A percentile compares a stretch with the other conserved stretches of the same genome.
Evolutionary conservation across 441 rosid genomes (phyloP).

Genomic region (Viola pubescens): DNA sequence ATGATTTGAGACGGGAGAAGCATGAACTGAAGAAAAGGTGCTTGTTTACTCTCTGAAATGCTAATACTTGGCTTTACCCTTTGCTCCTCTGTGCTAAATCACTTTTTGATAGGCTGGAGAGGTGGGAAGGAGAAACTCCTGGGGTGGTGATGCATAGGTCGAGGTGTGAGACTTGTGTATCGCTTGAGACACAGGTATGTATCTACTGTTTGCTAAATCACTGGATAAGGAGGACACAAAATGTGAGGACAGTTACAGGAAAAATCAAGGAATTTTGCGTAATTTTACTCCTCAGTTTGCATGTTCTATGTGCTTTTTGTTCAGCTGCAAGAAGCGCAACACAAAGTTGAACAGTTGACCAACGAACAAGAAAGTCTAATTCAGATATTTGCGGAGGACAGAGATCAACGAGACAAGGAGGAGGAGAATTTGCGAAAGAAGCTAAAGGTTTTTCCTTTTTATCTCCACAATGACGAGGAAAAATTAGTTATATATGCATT

Average conservation of each 20-base stretch:
- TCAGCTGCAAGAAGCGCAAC: conserved; percentile 42
- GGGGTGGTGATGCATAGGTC: conserved; percentile 24
- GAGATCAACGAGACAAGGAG: conserved; percentile 54
- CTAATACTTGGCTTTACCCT: conserved; percentile 8
- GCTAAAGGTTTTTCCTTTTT: conserved; percentile 36
- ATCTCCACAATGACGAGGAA: not conserved
- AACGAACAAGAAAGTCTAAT: conserved; percentile 66
- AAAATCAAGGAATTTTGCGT: not conserved
- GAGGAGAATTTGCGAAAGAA: conserved; percentile 57
- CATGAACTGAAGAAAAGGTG: conserved; percentile 48
- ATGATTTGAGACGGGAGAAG: conserved; percentile 51
- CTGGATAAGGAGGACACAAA: not conserved
- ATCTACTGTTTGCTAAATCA: conserved; percentile 3
- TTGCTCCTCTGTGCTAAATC: not conserved
- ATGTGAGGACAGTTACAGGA: not conserved
- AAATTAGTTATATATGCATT: not conserved
- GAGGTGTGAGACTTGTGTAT: conserved; percentile 37
- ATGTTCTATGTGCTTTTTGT: not conserved
- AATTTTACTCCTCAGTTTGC: not conserved
- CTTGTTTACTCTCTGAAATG: conserved; percentile 2
- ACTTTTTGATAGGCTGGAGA: conserved; percentile 34
- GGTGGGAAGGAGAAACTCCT: conserved; percentile 26
- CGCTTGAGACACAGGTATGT: conserved; percentile 52
- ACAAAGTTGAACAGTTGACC: conserved; percentile 44
- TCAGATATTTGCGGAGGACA: conserved; percentile 63